Percentiles rank a stretch among this genome's conserved stretches.
phyloP scores from a whole-genome alignment of 106 monocot genomes.

The Dactylorhiza incarnata region DNA sequence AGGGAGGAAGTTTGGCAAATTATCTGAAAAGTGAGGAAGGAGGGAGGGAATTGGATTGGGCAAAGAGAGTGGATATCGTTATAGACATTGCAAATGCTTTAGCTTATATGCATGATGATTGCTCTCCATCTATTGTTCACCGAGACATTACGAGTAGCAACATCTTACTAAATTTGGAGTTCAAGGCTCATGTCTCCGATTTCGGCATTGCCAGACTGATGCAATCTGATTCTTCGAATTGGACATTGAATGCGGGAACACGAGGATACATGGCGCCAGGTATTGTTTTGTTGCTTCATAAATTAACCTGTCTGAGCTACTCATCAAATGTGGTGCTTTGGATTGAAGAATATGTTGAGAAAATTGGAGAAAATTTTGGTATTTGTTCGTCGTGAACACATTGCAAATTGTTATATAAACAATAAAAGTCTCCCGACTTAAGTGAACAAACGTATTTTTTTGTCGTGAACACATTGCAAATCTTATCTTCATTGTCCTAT shows the following conservation, averaged over 20 bases:
- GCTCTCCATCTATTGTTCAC: constrained; percentile 27
- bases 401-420: too few species aligned
- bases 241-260: constrained; percentile 34
- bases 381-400: too few species aligned
- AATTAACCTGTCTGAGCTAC: too few species aligned
- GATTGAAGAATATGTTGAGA: too few species aligned
- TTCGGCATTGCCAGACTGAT: constrained; percentile 31
- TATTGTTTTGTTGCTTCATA: not conserved
- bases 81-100: constrained; percentile 31
- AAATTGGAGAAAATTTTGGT: too few species aligned
- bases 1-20: constrained; percentile 21
- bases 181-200: constrained; percentile 27
- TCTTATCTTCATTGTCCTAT: too few species aligned
- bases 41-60: too few species aligned
- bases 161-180: constrained; percentile 25
- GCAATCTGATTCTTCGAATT: constrained; percentile 33
- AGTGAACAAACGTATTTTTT: too few species aligned
- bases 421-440: too few species aligned
- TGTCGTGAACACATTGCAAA: too few species aligned
- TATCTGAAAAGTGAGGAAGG: constrained; percentile 1
- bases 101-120: constrained; percentile 38
- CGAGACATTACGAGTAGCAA: constrained; percentile 36
- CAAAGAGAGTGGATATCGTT: constrained; percentile 11
- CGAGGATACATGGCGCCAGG: constrained; percentile 49
- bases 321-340: too few species aligned